These are phyloP conservation scores for Backusella australiensis DNA, from an alignment of 192 early-diverging fungal genomes.

Conservation along the genomic window DNA sequence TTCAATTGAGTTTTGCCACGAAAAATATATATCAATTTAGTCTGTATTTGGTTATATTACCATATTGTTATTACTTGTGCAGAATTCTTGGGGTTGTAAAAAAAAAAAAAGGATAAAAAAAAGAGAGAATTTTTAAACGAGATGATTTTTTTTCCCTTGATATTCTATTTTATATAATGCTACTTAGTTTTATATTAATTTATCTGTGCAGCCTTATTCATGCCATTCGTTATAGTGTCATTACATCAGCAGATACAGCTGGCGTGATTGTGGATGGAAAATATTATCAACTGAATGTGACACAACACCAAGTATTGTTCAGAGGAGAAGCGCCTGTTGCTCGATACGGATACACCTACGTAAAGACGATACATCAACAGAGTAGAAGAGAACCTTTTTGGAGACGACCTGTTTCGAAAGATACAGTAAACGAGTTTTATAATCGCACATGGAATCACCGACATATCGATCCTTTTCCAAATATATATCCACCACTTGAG, in stretches of 20 bases:
- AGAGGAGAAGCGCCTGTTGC: not conserved
- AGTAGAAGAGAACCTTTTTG: not conserved
- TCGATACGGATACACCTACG: not conserved
- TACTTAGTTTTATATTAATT: not conserved
- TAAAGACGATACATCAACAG: not conserved
- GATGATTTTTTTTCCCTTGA: not conserved
- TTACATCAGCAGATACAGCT: not conserved
- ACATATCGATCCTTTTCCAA: not conserved
- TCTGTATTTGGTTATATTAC: not conserved
- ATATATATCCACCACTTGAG: not conserved
- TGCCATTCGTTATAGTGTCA: not conserved
- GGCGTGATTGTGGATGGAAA: not conserved
- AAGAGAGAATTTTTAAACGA: too few species aligned
- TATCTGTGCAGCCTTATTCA: not conserved
- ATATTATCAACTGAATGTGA: not conserved
- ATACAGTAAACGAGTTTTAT: conserved; percentile 4
- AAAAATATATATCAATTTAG: not conserved
- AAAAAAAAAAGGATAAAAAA: too few species aligned
- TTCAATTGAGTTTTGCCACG: not conserved
- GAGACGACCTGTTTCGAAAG: not conserved
- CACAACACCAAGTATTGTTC: not conserved
- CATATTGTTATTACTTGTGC: not conserved
- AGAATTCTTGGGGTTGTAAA: not conserved
- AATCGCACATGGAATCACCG: not conserved
- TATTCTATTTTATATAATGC: not conserved